Base-by-base conservation (phyloP, 2,329 filamentous ascomycete species). In the Plenodomus biglobosus region DNA sequence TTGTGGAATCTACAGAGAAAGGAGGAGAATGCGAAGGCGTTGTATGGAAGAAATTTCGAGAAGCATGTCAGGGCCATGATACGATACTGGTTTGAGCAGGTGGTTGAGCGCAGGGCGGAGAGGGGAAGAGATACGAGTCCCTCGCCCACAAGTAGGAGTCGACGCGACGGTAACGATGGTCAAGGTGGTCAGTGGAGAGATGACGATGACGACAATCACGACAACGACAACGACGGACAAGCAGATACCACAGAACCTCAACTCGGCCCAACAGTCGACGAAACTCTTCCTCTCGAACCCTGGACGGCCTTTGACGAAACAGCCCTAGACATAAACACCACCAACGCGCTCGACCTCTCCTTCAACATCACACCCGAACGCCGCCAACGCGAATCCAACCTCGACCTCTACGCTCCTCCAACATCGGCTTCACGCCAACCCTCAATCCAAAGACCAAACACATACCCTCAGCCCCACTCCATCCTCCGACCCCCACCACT, bases 21-120 rank as follows among this genome's bases (percentile, higher is more conserved):
- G 19, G 65, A 73, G 8, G 76, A 83, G 47, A 81, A 75, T 35
- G 80, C 81, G 0, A 71, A 78, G 30, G 78, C 80, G 6, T 69
- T 85, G 53, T 72, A 74, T 41, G 73, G 78, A 16, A 72, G 81
- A 16, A 82, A 79, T 52, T 73, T 78, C 32, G 75, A 80, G 45
- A 80, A 80, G 52, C 82, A 84, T 62, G 69, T 77, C 21, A 74
- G 78, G 46, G 76, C 76, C 22, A 80, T 84, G 72, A 67, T 85
- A 40, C 73, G 78, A 19, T 76, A 78, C 50, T 85, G 82, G 82
- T 61, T 72, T 11, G 75, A 78, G 15, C 76, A 75, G 44, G 72
- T 77, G 52, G 45, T 62, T 1, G 65, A 70, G 21, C 48, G 64
- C 32, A 34, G 53, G 17, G 61, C 59, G 2, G 53, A 55, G n/a